Percentiles rank a stretch among this genome's conserved stretches.
phyloP scores from a whole-genome alignment of 2,329 filamentous ascomycete genomes.

The Taxawa tesnikishii region DNA sequence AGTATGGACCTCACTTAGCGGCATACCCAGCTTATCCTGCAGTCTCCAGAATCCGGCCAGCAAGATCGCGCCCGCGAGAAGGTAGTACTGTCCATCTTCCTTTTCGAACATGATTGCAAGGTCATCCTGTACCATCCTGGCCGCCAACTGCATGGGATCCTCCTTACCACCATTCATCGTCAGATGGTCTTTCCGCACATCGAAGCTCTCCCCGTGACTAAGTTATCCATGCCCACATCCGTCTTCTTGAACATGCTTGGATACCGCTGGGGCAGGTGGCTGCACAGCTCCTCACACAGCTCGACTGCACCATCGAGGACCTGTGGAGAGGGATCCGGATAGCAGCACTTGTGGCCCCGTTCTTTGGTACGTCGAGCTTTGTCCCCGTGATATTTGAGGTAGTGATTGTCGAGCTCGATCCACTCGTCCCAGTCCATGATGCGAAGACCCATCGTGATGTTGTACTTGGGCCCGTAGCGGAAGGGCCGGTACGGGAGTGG shows the following conservation, averaged over 20 bases:
- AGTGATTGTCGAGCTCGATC: slow-evolving; percentile 80
- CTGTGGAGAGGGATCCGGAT: slow-evolving; percentile 48
- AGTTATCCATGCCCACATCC: slow-evolving; percentile 53
- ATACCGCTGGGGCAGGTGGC: slow-evolving; percentile 64
- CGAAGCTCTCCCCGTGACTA: slow-evolving; percentile 60
- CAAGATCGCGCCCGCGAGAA: slow-evolving; percentile 63
- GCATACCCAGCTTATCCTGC: slow-evolving; percentile 70
- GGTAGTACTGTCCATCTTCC: slow-evolving; percentile 66
- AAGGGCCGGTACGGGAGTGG: slow-evolving; percentile 71
- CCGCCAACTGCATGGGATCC: slow-evolving; percentile 66
- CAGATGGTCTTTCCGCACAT: slow-evolving; percentile 52
- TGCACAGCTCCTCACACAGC: slow-evolving; percentile 58
- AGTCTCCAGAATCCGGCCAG: slow-evolving; percentile 76
- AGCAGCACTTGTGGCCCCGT: slow-evolving; percentile 54
- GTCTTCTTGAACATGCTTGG: slow-evolving; percentile 57
- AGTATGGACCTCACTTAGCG: slow-evolving; percentile 66
- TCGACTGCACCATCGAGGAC: slow-evolving; percentile 58
- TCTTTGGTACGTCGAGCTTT: slow-evolving; percentile 58
- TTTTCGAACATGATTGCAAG: slow-evolving; percentile 73
- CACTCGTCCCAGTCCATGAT: slow-evolving; percentile 58
- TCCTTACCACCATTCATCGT: slow-evolving; percentile 33
- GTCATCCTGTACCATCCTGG: slow-evolving; percentile 68
- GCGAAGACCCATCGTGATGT: slow-evolving; percentile 67
- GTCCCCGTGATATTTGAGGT: slow-evolving; percentile 56
- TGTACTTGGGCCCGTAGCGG: slow-evolving; percentile 63